Percentiles rank a stretch among this genome's conserved stretches.
Conservation (phyloP, 2,329 filamentous ascomycete species). For the Colletotrichum sp. region DNA sequence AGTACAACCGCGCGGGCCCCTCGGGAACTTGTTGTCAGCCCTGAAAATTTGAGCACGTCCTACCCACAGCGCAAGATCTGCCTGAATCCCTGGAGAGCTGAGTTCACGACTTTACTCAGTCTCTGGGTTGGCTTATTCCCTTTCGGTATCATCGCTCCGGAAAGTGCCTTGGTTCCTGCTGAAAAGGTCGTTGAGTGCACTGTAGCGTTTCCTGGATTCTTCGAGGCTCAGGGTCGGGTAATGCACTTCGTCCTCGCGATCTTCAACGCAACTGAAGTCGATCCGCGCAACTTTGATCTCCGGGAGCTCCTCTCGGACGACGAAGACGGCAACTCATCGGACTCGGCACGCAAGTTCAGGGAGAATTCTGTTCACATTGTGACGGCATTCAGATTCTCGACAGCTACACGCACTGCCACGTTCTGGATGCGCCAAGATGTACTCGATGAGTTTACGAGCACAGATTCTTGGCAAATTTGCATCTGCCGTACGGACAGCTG, state of each 20-base stretch:
- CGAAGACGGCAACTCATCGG: not conserved
- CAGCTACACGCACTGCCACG: not conserved
- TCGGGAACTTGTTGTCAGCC: conserved; percentile 4
- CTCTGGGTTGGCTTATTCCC: conserved; percentile 25
- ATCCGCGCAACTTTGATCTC: not conserved
- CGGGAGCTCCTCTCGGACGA: not conserved
- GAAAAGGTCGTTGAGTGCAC: not conserved
- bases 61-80: not conserved
- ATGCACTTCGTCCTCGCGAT: not conserved
- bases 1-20: conserved; percentile 26
- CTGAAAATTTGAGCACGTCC: not conserved
- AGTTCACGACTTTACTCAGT: conserved; percentile 25
- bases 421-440: conserved; percentile 13
- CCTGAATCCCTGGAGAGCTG: conserved; percentile 23
- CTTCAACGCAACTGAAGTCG: not conserved
- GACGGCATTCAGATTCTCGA: not conserved
- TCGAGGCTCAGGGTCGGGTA: not conserved
- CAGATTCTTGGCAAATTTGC: not conserved
- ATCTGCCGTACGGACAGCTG: not conserved
- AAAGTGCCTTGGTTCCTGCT: not conserved
- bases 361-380: not conserved
- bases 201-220: not conserved
- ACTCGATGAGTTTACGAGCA: not conserved
- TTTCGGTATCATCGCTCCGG: conserved; percentile 18
- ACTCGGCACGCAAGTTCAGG: not conserved